These are phyloP conservation scores for Ophiocytium majus DNA, from an alignment of 352 stramenopile species.

Conservation along the genomic window DNA sequence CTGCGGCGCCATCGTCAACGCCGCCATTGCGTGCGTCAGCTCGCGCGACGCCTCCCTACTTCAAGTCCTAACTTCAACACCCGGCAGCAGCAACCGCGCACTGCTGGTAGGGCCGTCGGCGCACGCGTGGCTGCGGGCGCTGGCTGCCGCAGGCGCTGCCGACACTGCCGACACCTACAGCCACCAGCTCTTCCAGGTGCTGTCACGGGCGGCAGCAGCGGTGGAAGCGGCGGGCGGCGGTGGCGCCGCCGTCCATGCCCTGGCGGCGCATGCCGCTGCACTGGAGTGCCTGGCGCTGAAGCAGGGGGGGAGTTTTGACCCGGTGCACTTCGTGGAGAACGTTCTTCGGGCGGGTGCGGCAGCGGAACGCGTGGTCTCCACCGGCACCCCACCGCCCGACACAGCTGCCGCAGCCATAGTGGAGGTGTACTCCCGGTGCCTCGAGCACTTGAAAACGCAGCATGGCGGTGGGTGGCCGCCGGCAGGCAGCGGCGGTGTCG, in stretches of 20 bases:
- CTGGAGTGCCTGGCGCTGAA: constrained; percentile 11
- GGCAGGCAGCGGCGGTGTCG: neutral
- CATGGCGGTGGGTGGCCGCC: constrained; percentile 32
- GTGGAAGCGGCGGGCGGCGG: too few species aligned
- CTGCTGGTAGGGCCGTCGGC: constrained; percentile 24
- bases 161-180: constrained; percentile 39
- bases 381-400: neutral
- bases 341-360: constrained; percentile 25
- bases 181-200: constrained; percentile 50
- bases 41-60: constrained; percentile 14
- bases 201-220: constrained; percentile 29
- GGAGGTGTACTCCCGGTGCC: constrained; percentile 32
- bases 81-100: neutral
- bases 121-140: constrained; percentile 31
- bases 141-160: constrained; percentile 29
- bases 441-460: constrained; percentile 15
- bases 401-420: neutral
- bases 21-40: constrained; percentile 38
- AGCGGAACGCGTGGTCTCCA: neutral
- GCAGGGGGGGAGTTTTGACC: constrained; percentile 24
- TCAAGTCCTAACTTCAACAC: neutral
- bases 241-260: too few species aligned
- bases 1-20: constrained; percentile 45
- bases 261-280: too few species aligned
- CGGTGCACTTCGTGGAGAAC: constrained; percentile 29